A percentile compares a stretch with the other conserved stretches of the same genome.
phyloP scores from a whole-genome alignment of 2,329 filamentous ascomycete genomes.

The Cladosporium cucumerinum region DNA sequence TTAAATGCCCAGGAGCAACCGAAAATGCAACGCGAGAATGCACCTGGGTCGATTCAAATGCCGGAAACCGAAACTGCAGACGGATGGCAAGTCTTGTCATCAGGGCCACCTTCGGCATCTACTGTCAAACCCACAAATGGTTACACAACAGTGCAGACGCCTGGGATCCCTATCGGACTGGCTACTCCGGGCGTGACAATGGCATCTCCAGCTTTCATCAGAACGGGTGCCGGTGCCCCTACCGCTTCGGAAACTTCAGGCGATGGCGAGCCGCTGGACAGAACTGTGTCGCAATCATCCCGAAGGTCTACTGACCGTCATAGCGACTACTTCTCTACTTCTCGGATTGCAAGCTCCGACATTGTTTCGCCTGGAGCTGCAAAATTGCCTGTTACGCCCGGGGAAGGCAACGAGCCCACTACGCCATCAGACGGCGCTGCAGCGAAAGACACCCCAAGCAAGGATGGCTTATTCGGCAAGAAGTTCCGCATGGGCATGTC shows the following conservation, averaged over 20 bases:
- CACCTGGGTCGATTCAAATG: conserved; percentile 60
- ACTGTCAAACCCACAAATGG: conserved; percentile 61
- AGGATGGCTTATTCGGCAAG: conserved; percentile 68
- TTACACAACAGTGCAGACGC: conserved; percentile 61
- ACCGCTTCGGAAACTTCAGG: not conserved
- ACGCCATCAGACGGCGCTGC: conserved; percentile 48
- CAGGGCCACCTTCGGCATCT: conserved; percentile 46
- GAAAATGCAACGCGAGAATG: conserved; percentile 53
- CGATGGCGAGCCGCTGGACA: conserved; percentile 50
- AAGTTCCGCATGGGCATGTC: conserved; percentile 75
- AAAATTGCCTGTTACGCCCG: conserved; percentile 32
- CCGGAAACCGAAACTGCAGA: conserved; percentile 44
- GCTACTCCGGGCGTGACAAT: conserved; percentile 29
- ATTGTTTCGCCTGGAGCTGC: conserved; percentile 26
- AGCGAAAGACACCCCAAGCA: conserved; percentile 47
- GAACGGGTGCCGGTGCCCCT: conserved; percentile 35
- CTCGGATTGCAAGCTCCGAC: conserved; percentile 48
- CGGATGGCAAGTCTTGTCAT: conserved; percentile 41
- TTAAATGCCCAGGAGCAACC: conserved; percentile 61
- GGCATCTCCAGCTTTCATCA: conserved; percentile 33
- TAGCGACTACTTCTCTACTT: conserved; percentile 74
- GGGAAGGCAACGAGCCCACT: conserved; percentile 33
- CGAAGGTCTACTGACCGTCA: conserved; percentile 59
- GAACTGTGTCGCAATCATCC: conserved; percentile 49
- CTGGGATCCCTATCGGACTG: conserved; percentile 73